Evolutionary conservation across 2,329 filamentous ascomycete species (phyloP), one percentile per base, ranked within the genome.

Genomic region (Pezicula carpinea): DNA sequence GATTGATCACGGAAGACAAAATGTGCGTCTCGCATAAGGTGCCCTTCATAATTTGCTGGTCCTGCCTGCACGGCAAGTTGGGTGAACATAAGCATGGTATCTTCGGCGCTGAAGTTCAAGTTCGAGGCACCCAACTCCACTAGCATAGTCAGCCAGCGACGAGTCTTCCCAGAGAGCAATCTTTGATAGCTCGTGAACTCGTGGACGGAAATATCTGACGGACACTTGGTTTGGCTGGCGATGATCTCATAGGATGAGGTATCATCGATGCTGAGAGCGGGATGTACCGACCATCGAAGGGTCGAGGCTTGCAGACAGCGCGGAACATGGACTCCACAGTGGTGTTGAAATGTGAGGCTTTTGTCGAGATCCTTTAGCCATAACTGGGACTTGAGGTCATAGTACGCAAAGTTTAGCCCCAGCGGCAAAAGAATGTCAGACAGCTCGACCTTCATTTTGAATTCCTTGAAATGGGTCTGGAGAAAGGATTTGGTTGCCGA

Each of bases 101-200:
- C 68, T 32, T 76, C 69, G 1, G 70, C 72, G 23, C 75, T 79
- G 53, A 86, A 78, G 52, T 85, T 84, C 11, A 88, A 46, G 49
- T 74, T 76, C 0, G 73, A 70, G 3, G 72, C 69, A 0, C 69
- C 73, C 5, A 80, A 53, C 53, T 80, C 75, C 1, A 68, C 52
- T 0, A 78, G 55, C 0, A 80, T 67, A 5, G 67, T 65, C 3
- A 68, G 55, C 74, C 77, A 78, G 8, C 75, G 66, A 1, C 67
- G 55, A 40, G 62, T 49, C 6, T 61, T 68, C 0, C 73, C 74
- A 3, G 64, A 58, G 3, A 73, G 60, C 0, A 80, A 55, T 14
- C 50, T 62, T 49, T 73, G 68, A 46, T 71, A 71, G 0, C 74
- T 66, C 33, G 65, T 66, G 50, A 67, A 78, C 45, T 80, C 76